These are phyloP conservation scores for Pseudotulostoma volvatum DNA, from an alignment of 495 filamentous ascomycete genomes.

Conservation along the genomic window DNA sequence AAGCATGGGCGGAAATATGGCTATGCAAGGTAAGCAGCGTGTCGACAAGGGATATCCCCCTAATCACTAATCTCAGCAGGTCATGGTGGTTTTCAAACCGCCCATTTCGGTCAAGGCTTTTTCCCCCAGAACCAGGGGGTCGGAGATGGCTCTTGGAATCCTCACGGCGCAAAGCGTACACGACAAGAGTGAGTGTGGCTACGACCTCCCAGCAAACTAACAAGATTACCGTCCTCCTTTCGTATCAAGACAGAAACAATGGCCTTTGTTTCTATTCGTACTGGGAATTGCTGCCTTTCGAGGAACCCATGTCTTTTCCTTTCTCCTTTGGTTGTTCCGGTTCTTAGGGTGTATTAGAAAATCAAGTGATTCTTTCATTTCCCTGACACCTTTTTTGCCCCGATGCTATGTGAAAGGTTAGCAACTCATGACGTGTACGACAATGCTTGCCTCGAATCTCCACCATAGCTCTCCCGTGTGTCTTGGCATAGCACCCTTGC, in stretches of 20 bases:
- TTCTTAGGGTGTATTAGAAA: conserved; percentile 17
- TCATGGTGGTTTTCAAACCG: conserved; percentile 48
- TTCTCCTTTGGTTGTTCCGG: conserved; percentile 6
- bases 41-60: conserved; percentile 10
- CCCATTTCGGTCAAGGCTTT: conserved; percentile 70
- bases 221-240: conserved; percentile 2
- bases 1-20: conserved; percentile 43
- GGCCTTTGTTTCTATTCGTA: no score
- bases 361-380: conserved; percentile 8
- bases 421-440: no score
- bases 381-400: no score
- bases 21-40: conserved; percentile 44
- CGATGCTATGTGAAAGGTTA: no score
- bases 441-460: no score
- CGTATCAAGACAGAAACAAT: no score
- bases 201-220: no score
- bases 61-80: conserved; percentile 7
- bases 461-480: no score
- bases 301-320: background rate
- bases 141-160: conserved; percentile 56
- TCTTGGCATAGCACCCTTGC: no score
- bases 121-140: conserved; percentile 45
- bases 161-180: conserved; percentile 67
- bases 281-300: background rate
- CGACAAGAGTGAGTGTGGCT: conserved; percentile 42